Evolutionary conservation across 2,329 filamentous ascomycete species (phyloP), one percentile per base, ranked within the genome.

Genomic region (Diaporthe citrichinensis): DNA sequence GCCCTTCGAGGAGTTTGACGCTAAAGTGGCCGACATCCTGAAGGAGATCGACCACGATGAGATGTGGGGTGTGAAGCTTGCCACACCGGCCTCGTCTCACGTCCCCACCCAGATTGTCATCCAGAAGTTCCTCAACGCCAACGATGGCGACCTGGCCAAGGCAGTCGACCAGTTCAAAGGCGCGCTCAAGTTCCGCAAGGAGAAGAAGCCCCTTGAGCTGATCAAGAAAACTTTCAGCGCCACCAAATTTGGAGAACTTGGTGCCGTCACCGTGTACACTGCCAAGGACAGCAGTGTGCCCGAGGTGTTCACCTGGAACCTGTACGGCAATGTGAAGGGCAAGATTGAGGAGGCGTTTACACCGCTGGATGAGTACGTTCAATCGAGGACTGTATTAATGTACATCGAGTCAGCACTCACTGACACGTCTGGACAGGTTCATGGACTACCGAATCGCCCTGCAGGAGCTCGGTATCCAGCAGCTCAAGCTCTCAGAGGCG

Each of bases 61-160:
- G 87, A 94, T 98, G 89, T 98, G 96, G 92, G 96, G 96, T 67
- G 92, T 98, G 72, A 87, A 90, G 44, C 90, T 98, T 59, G 84
- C 84, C 20, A 84, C 87, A 74, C 84, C 85, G 28, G 83, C 85
- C 55, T 53, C 75, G 7, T 73, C 73, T 8, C 89, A 95, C 80
- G 88, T 96, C 71, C 94, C 94, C 73, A 95, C 94, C 65, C 93
- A 94, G 82, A 92, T 98, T 80, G 91, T 98, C 71, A 88, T 98
- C 67, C 95, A 98, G 83, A 98, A 98, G 87, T 98, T 96, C 86
- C 90, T 98, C 74, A 94, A 96, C 79, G 96, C 96, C 82, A 98
- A 98, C 83, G 92, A 92, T 77, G 92, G 93, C 77, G 92, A 97
- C 81, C 83, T 95, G 9, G 87, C 88, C 72, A 92, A 92, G 82